These are phyloP conservation scores for Mycena pura DNA, from an alignment of 768 basidiomycete species.

Conservation along the genomic window DNA sequence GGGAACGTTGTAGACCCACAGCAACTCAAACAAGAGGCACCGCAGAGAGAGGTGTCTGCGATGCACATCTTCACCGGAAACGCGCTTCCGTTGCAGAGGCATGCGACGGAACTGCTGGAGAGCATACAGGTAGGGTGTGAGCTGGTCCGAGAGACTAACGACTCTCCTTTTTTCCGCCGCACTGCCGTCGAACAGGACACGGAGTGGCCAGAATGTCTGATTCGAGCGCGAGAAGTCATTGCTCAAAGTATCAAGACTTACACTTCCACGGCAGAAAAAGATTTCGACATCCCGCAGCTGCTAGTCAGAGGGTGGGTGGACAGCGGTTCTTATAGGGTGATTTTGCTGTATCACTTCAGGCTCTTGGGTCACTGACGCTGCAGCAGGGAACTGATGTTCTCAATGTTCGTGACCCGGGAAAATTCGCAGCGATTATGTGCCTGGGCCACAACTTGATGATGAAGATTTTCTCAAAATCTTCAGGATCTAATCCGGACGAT, in stretches of 20 bases:
- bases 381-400: neutral
- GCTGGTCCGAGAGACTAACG: slow-evolving; percentile 36
- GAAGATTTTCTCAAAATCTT: slow-evolving; percentile 9
- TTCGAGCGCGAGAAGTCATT: slow-evolving; percentile 11
- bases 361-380: neutral
- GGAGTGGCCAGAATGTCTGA: slow-evolving; percentile 16
- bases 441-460: slow-evolving; percentile 11
- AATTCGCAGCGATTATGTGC: slow-evolving; percentile 19
- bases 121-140: slow-evolving; percentile 46
- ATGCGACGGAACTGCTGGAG: slow-evolving; percentile 44
- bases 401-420: neutral
- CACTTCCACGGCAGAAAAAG: neutral
- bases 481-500: neutral
- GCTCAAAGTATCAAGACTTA: slow-evolving; percentile 1
- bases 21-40: neutral
- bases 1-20: neutral
- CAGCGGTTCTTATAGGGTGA: slow-evolving; percentile 5
- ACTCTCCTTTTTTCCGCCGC: slow-evolving; percentile 17
- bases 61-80: slow-evolving; percentile 61
- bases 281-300: slow-evolving; percentile 1
- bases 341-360: neutral
- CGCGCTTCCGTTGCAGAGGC: slow-evolving; percentile 43
- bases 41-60: slow-evolving; percentile 27
- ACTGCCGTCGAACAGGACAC: neutral
- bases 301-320: slow-evolving; percentile 20